Conservation (phyloP, 306 rosid species). For the Quercus robur region DNA sequence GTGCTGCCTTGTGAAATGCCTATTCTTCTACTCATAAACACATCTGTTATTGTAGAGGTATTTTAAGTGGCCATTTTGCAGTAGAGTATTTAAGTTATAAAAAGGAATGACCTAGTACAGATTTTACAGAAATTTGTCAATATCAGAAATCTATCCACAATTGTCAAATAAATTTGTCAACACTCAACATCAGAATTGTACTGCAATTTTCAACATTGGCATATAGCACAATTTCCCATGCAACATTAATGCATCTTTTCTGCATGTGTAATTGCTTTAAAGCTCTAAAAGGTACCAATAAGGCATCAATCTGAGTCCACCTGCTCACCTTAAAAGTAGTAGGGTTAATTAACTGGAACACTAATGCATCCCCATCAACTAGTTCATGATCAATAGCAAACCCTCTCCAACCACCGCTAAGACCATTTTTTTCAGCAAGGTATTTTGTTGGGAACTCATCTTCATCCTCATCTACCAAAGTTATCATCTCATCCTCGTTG, state of each 20-base stretch:
- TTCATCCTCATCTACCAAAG: conserved; percentile 43
- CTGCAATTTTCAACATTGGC: too few species aligned
- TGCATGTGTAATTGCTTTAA: not conserved
- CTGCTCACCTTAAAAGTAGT: conserved; percentile 47
- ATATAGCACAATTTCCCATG: too few species aligned
- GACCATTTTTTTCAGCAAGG: conserved; percentile 40
- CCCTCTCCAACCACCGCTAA: conserved; percentile 64
- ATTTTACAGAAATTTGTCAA: too few species aligned
- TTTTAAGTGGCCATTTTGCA: too few species aligned
- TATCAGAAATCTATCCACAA: too few species aligned
- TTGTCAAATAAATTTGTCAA: too few species aligned
- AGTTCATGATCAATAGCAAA: conserved; percentile 53
- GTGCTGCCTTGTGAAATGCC: too few species aligned
- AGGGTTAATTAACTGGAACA: conserved; percentile 49
- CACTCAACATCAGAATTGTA: too few species aligned
- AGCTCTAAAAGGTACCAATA: not conserved
- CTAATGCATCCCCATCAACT: conserved; percentile 65
- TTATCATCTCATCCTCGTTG: conserved; percentile 24
- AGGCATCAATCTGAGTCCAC: not conserved
- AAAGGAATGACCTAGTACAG: too few species aligned
- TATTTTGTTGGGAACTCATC: conserved; percentile 33
- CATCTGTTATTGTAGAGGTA: too few species aligned
- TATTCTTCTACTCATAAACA: too few species aligned
- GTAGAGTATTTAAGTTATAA: too few species aligned
- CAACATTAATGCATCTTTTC: not conserved